phyloP scores from a whole-genome alignment of 2,329 filamentous ascomycete genomes.

The Elsinoe perseae region DNA sequence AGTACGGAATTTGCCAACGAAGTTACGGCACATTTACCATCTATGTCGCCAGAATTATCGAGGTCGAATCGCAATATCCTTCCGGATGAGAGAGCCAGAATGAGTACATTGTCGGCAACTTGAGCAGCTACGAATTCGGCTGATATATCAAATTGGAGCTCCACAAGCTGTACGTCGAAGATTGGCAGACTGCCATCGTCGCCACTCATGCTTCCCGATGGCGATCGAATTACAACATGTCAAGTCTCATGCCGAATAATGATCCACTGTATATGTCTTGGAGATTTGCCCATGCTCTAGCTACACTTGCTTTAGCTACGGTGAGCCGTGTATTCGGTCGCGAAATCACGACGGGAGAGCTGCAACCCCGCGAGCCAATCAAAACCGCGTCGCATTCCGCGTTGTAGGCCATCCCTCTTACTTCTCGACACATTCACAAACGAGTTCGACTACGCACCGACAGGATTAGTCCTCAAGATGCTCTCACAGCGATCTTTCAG shows the following conservation, averaged over 20 bases:
- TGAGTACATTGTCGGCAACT: conserved; percentile 93
- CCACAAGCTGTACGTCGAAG: conserved; percentile 87
- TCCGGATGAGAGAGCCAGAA: conserved; percentile 84
- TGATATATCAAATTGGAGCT: conserved; percentile 88
- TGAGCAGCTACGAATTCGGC: conserved; percentile 94
- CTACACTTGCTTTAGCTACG: neutral
- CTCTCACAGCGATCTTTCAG: conserved; percentile 44
- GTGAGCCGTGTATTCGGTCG: too few relatives aligned
- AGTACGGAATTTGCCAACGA: neutral
- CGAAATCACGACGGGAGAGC: too few relatives aligned
- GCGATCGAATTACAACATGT: neutral
- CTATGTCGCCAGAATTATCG: conserved; percentile 89
- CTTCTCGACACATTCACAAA: neutral
- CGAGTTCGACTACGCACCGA: too few relatives aligned
- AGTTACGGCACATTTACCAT: conserved; percentile 37
- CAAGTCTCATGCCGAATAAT: neutral
- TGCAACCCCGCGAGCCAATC: neutral
- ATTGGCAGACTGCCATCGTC: conserved; percentile 66
- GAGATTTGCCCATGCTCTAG: neutral
- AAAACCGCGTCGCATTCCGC: neutral
- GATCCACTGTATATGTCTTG: too few relatives aligned
- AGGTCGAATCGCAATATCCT: conserved; percentile 91
- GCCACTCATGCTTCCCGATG: conserved; percentile 30
- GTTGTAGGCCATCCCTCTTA: neutral
- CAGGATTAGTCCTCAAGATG: conserved; percentile 28